Conservation (phyloP, 2,329 filamentous ascomycete genomes). For the Trichoderma sp. region DNA sequence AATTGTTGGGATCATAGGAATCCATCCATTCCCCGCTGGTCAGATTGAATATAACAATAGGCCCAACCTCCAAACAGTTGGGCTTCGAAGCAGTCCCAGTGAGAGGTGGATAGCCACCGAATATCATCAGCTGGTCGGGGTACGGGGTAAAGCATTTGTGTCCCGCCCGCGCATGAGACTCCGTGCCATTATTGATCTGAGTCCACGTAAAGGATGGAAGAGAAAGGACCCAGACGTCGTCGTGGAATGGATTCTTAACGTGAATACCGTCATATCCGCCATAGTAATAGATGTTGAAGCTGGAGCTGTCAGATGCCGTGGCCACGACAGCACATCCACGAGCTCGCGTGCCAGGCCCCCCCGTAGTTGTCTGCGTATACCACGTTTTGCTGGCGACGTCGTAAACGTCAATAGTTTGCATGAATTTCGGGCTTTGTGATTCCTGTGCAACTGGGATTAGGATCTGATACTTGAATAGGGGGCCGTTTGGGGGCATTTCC, state of each 20-base stretch:
- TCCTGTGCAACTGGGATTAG: slow-evolving; percentile 45
- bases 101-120: slow-evolving; percentile 63
- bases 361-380: slow-evolving; percentile 67
- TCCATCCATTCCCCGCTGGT: slow-evolving; percentile 69
- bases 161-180: slow-evolving; percentile 63
- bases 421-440: slow-evolving; percentile 69
- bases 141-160: slow-evolving; percentile 76
- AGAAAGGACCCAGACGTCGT: slow-evolving; percentile 80
- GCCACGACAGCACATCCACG: slow-evolving; percentile 74
- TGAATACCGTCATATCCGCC: slow-evolving; percentile 68
- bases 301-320: slow-evolving; percentile 69
- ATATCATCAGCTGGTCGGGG: slow-evolving; percentile 76
- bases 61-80: slow-evolving; percentile 55
- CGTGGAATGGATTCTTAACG: slow-evolving; percentile 44
- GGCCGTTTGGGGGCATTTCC: slow-evolving; percentile 23
- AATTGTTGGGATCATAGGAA: slow-evolving; percentile 65
- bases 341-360: slow-evolving; percentile 57
- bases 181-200: slow-evolving; percentile 49
- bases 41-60: slow-evolving; percentile 71
- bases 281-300: slow-evolving; percentile 83
- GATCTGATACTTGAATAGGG: neutral
- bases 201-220: slow-evolving; percentile 83
- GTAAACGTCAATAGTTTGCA: slow-evolving; percentile 72
- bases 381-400: slow-evolving; percentile 70
- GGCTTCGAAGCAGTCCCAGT: slow-evolving; percentile 28